Base-by-base conservation (phyloP, 495 filamentous ascomycete species). In the Xylaria castorea region DNA sequence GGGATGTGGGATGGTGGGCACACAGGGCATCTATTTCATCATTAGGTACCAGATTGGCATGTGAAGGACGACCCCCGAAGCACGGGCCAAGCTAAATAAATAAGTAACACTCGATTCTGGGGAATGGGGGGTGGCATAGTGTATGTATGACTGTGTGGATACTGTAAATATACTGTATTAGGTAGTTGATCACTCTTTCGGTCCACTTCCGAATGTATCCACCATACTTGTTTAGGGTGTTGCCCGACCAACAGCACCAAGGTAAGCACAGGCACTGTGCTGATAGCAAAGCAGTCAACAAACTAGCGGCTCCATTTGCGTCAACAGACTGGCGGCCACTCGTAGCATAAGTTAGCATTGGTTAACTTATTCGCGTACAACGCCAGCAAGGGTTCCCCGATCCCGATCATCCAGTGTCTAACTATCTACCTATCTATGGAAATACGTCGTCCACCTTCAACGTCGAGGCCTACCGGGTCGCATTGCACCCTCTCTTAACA, bases 1-100 rank as follows among this genome's bases (percentile, higher is more conserved):
- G 61, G 62, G 38, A 12, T n/a, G n/a, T n/a, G n/a, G n/a, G n/a
- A n/a, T n/a, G n/a, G n/a, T 44, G 60, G 38, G 61, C 53, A 32
- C 32, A 61, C 9, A 4, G 12, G n/a, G 61, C 61, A 63, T 8
- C 12, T 44, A 65, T 67, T 67, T 67, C 46, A 67, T 51, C 44
- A 53, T 51, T 66, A 8, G 36, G 36, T 18, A 18, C 8, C 48
- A 67, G 30, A 67, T 71, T 78, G 71, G 74, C 76, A 78, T 78
- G 76, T 78, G 76, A 71, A 71, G 60, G n/a, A 50, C 18, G n/a
- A n/a, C n/a, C n/a, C 36, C 70, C 20, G 25, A 68, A 68, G 63
- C 73, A 64, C 34, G 55, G 68, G 55, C 73, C 73, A 71, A 14
- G 40, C 62, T 46, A 16, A 6, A 38, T 36, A 22, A 16, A 34